Evolutionary conservation across 139 green algal genomes (phyloP).

Genomic region (Micromonas commoda): DNA sequence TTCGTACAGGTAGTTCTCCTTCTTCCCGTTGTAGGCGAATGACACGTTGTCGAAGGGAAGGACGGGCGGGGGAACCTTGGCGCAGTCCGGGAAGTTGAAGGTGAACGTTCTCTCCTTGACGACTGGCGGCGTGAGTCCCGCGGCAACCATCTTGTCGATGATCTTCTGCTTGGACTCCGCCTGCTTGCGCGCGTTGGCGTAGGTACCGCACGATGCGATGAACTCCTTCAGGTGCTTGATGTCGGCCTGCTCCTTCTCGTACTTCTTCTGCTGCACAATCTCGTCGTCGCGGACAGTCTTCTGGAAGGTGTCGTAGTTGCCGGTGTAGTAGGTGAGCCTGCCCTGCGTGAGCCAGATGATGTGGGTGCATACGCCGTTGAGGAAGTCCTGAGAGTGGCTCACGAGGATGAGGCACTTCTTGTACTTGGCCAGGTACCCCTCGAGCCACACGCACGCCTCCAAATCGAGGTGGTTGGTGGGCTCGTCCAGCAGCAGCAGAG

Average conservation of each 20-base stretch:
- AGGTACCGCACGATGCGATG: constrained; percentile 45
- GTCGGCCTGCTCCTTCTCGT: constrained; percentile 76
- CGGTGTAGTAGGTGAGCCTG: constrained; percentile 82
- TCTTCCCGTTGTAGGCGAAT: constrained; percentile 41
- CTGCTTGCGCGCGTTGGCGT: constrained; percentile 48
- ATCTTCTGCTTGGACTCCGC: constrained; percentile 93
- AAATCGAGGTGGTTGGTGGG: constrained; percentile 63
- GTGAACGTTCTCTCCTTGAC: constrained; percentile 63
- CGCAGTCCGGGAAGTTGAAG: constrained; percentile 78
- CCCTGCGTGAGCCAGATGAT: constrained; percentile 89
- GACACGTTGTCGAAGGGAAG: constrained; percentile 49
- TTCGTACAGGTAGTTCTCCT: constrained; percentile 55
- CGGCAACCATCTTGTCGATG: constrained; percentile 87
- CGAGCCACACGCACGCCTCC: constrained; percentile 94
- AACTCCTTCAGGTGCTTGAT: constrained; percentile 63
- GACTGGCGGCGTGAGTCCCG: constrained; percentile 76
- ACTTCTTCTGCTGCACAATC: constrained; percentile 93
- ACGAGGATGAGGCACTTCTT: constrained; percentile 86
- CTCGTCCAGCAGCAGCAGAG: constrained; percentile 44
- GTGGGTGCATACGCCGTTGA: constrained; percentile 96
- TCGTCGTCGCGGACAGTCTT: constrained; percentile 78
- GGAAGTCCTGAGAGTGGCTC: constrained; percentile 89
- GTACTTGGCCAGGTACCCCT: constrained; percentile 85
- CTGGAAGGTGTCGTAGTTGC: constrained; percentile 76
- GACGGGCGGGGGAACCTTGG: constrained; percentile 88